These are phyloP conservation scores for Aspergillus pseudoglaucus DNA, from an alignment of 2,329 filamentous ascomycete species.

Conservation along the genomic window DNA sequence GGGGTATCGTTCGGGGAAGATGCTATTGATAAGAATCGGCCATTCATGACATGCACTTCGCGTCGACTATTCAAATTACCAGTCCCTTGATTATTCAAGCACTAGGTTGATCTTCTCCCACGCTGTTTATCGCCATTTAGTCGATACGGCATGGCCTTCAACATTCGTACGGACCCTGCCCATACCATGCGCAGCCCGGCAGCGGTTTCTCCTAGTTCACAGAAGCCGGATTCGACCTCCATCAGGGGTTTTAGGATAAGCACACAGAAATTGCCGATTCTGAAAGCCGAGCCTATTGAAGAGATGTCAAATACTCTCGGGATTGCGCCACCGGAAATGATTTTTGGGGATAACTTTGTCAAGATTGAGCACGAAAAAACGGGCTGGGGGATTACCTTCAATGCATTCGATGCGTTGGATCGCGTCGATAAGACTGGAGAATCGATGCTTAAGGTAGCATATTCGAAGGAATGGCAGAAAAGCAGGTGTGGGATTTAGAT, in stretches of 20 bases:
- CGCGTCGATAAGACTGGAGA: constrained; percentile 87
- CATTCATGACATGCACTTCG: not conserved
- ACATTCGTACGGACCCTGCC: constrained; percentile 3
- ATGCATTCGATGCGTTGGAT: constrained; percentile 80
- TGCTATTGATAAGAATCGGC: not conserved
- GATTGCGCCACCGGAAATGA: constrained; percentile 96
- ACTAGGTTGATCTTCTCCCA: constrained; percentile 1
- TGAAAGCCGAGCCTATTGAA: constrained; percentile 86
- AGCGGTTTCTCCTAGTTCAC: constrained; percentile 45
- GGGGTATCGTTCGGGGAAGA: constrained; percentile 14
- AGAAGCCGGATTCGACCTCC: constrained; percentile 49
- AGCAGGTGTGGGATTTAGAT: constrained; percentile 46
- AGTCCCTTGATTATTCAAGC: not conserved
- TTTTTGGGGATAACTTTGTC: constrained; percentile 92
- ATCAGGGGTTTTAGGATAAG: constrained; percentile 67
- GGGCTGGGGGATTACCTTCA: constrained; percentile 76
- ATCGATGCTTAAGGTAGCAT: constrained; percentile 86
- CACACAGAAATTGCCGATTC: constrained; percentile 87
- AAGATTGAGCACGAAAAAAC: constrained; percentile 64
- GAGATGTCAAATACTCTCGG: constrained; percentile 69
- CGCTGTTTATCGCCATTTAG: not conserved
- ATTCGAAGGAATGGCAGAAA: constrained; percentile 81
- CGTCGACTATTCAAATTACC: not conserved
- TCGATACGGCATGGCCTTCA: constrained; percentile 10
- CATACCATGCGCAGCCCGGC: constrained; percentile 40